Conservation (phyloP, 805 yeast species). For the Yamadazyma olivae region DNA sequence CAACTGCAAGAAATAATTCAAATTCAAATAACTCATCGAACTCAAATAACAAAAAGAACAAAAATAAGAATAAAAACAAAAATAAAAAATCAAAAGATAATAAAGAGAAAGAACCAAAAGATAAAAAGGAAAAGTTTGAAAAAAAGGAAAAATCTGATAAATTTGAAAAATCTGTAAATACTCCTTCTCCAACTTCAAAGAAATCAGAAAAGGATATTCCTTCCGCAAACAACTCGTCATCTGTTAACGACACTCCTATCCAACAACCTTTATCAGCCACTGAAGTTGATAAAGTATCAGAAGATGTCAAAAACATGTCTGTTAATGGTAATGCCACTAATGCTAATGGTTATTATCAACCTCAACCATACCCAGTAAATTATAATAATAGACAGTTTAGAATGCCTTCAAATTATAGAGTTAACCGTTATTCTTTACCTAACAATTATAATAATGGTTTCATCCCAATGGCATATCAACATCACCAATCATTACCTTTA, state of each 20-base stretch:
- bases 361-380: conserved; percentile 10
- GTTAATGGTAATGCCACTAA: conserved; percentile 3
- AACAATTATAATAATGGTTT: conserved; percentile 9
- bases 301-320: conserved; percentile 6
- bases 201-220: not conserved
- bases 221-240: not conserved
- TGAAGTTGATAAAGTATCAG: conserved; percentile 9
- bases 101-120: conserved; percentile 9
- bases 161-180: conserved; percentile 7
- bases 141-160: conserved; percentile 4
- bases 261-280: not conserved
- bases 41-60: conserved; percentile 24
- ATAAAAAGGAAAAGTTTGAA: conserved; percentile 3
- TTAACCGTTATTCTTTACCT: conserved; percentile 14
- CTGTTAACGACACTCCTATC: not conserved
- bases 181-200: conserved; percentile 1
- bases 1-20: conserved; percentile 27
- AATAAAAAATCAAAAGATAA: conserved; percentile 17
- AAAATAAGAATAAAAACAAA: conserved; percentile 11
- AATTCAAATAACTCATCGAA: conserved; percentile 19
- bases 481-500: conserved; percentile 14
- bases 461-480: conserved; percentile 9
- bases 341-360: conserved; percentile 8
- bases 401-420: conserved; percentile 8
- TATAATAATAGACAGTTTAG: conserved; percentile 12